A percentile compares a stretch with the other conserved stretches of the same genome.
Conservation (phyloP, 495 filamentous ascomycete genomes). For the Xylaria longipes region DNA sequence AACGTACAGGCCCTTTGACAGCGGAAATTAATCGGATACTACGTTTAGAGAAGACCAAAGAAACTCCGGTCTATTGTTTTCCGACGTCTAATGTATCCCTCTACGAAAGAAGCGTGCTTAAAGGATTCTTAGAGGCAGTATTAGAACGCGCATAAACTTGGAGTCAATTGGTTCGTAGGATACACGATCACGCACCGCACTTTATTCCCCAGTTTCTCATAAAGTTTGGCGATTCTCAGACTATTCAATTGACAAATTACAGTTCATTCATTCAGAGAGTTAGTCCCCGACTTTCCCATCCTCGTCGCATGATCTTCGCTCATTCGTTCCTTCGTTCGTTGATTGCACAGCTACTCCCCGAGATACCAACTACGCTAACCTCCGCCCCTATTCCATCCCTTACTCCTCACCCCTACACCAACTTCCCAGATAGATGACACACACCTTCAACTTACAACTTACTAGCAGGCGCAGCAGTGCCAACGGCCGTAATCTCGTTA, state of each 20-base stretch:
- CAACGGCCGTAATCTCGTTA: conserved; percentile 91
- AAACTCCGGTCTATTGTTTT: too few species aligned
- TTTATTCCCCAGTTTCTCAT: background rate
- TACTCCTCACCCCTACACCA: background rate
- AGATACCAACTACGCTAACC: background rate
- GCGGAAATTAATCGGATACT: too few species aligned
- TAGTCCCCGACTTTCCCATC: background rate
- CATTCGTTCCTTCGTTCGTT: background rate
- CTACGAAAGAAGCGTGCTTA: background rate
- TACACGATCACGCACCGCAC: background rate
- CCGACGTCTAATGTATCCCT: background rate
- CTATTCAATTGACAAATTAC: background rate
- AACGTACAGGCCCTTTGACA: too few species aligned
- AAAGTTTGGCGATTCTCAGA: background rate
- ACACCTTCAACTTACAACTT: conserved; percentile 51
- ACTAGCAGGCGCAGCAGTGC: conserved; percentile 69
- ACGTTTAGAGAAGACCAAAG: too few species aligned
- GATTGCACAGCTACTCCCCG: background rate
- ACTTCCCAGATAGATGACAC: background rate
- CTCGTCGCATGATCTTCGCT: background rate
- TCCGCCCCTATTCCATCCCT: background rate
- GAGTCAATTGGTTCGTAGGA: background rate
- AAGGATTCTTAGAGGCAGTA: background rate
- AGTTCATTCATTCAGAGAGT: background rate
- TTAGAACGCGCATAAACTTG: background rate